These are phyloP conservation scores for Geotrichum macrosporum DNA, from an alignment of 1,139 yeast genomes.

Conservation along the genomic window DNA sequence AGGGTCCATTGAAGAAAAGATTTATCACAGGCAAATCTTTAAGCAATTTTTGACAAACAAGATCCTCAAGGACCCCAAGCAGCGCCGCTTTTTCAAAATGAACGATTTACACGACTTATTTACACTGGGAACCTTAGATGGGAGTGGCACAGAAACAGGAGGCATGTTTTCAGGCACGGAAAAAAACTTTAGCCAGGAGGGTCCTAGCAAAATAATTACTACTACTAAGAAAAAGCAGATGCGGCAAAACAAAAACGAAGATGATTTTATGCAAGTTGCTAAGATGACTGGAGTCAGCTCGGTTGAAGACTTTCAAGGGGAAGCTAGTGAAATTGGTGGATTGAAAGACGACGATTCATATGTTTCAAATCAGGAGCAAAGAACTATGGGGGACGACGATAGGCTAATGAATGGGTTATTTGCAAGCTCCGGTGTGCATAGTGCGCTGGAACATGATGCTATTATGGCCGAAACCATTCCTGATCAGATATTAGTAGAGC, in stretches of 20 bases:
- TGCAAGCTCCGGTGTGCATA: slow-evolving; percentile 66
- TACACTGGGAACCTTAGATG: slow-evolving; percentile 71
- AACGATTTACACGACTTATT: slow-evolving; percentile 89
- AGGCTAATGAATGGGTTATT: slow-evolving; percentile 72
- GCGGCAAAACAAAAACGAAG: slow-evolving; percentile 38
- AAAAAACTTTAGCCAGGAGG: slow-evolving; percentile 35
- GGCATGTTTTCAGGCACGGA: slow-evolving; percentile 58
- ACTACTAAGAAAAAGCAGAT: slow-evolving; percentile 32
- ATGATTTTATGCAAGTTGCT: slow-evolving; percentile 50
- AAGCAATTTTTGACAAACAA: slow-evolving; percentile 91
- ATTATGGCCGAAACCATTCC: slow-evolving; percentile 57
- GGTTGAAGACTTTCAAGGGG: slow-evolving; percentile 48
- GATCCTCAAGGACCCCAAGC: slow-evolving; percentile 92
- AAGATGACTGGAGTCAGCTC: slow-evolving; percentile 53
- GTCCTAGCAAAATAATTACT: slow-evolving; percentile 33
- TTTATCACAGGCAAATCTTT: slow-evolving; percentile 93
- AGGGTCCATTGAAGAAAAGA: slow-evolving; percentile 94
- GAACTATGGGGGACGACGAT: slow-evolving; percentile 42
- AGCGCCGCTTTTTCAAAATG: slow-evolving; percentile 84
- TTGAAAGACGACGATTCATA: slow-evolving; percentile 32
- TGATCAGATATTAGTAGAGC: slow-evolving; percentile 55
- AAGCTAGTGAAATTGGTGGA: slow-evolving; percentile 35
- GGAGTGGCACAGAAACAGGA: slow-evolving; percentile 57
- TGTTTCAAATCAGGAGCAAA: slow-evolving; percentile 16
- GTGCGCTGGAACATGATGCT: slow-evolving; percentile 74